Evolutionary conservation across 2,329 filamentous ascomycete genomes (phyloP).

Genomic region (Talaromyces sp.): DNA sequence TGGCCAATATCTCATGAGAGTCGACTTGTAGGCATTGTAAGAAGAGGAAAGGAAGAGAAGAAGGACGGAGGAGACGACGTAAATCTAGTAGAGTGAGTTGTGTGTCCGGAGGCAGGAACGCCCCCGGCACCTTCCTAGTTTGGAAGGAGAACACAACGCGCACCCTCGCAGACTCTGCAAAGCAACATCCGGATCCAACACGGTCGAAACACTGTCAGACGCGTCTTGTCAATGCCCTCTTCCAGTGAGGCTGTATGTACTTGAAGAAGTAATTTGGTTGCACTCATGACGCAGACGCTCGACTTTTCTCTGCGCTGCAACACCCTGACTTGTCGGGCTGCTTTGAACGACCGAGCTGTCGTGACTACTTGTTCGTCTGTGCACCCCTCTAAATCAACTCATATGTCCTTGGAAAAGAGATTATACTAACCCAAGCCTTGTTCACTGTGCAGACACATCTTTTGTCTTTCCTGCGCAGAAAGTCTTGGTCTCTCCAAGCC

Average conservation of each 20-base stretch:
- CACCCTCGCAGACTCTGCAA: background rate
- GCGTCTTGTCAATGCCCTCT: background rate
- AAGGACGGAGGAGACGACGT: background rate
- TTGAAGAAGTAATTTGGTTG: background rate
- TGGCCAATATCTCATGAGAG: background rate
- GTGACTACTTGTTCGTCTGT: constrained; percentile 83
- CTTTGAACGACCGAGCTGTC: constrained; percentile 65
- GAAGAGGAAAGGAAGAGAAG: background rate
- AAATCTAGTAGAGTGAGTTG: too few species aligned
- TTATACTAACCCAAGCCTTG: background rate
- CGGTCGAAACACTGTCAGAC: background rate
- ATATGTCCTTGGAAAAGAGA: background rate
- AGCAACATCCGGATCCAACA: background rate
- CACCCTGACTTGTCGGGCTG: constrained; percentile 65
- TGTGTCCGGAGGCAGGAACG: background rate
- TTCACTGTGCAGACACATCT: constrained; percentile 65
- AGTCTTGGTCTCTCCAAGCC: constrained; percentile 56
- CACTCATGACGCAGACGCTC: constrained; percentile 47
- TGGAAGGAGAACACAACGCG: background rate
- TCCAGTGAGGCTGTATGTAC: background rate
- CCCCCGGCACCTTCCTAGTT: background rate
- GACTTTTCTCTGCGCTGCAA: constrained; percentile 76
- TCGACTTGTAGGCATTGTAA: background rate
- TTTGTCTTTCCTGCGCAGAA: constrained; percentile 71
- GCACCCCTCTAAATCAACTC: background rate